Evolutionary conservation across 805 yeast genomes (phyloP), one percentile per base, ranked within the genome.

Genomic region (Yarrowia sp.): DNA sequence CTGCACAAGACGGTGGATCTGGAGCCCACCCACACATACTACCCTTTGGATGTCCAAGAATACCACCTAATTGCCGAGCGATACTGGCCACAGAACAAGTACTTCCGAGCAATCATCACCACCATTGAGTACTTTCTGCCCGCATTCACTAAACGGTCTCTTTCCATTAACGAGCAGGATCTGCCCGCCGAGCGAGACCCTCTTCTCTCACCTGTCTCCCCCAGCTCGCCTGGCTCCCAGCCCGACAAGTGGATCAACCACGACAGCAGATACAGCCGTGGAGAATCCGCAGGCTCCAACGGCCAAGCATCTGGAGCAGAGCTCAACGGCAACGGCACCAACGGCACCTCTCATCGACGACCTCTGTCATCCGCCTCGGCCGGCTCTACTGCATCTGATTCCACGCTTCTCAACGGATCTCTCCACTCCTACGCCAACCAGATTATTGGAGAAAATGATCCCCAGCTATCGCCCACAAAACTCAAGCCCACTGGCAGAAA

Each of bases 1-100:
- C 77, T 92, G 12, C 88, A 85, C 74, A 89, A 87, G 71, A 81
- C 93, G 0, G 79, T 78, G 2, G 89, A 86, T 16, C 77, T 92
- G 62, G 82, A 82, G 67, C 97, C 98, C 2, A 87, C 97, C 0
- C 64, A 61, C 46, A 46, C 51, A 28, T 58, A 58, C 63, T 58
- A 58, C 32, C 63, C 63, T n/a, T 22, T 58, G 51, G 63, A 58
- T 2, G 33, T 28, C 12, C 63, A 43, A 30, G 51, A 58, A 28
- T 58, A 58, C 32, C 63, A 58, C 14, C 41, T 58, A 7, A 32
- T 58, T n/a, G 35, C 63, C 14, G 51, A 58, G 32, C 21, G 51
- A 22, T 58, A 58, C 51, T 58, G 63, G 63, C 63, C 63, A 6
- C 30, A 58, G 17, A 28, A 28, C 30, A n/a, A 10, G 21, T 58